Base-by-base conservation (phyloP, 768 basidiomycete genomes). In the Inosperma sp. region DNA sequence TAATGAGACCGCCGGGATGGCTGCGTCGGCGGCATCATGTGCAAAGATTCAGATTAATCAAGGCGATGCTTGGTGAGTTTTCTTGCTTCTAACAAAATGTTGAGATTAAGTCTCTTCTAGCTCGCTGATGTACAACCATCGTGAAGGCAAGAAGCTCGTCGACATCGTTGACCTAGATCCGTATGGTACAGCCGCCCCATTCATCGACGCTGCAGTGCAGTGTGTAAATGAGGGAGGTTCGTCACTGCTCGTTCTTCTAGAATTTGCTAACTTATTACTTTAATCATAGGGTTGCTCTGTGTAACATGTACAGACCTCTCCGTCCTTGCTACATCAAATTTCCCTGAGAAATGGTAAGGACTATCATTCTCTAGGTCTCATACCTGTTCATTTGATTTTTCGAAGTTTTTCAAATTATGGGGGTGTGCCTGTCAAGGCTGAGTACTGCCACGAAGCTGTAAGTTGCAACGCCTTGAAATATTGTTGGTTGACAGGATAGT, bases 101-200 rank as follows among this genome's bases (percentile, higher is more conserved):
- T 53, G 34, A 5, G n/a, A 23, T 10, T 36, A 52, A 42, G 34
- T 29, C 30, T 48, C 30, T 13, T 26, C 27, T 21, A 96, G 94
- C 61, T 77, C 87, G 3, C 71, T 93, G 44, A 93, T 99, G 90
- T 98, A 96, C 63, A 78, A 77, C 40, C 93, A 93, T 62, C 84
- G 93, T 31, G 73, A 81, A 23, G 83, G 84, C 45, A 77, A 74
- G 39, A 68, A 75, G 9, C 81, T 85, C 2, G 93, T 97, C 16
- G 94, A 98, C 56, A 90, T 90, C 23, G 84, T 99, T n/a, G 96
- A 99, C 65, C 78, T 99, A 22, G 96, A 99, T 65, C 96, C 96
- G 0, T 99, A 98, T 61, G 96, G 96, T 1, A 95, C 93, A 7
- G 96, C 96, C 0, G 87, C 93, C 4, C 96, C 95, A 2, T 99